Evolutionary conservation across 768 basidiomycete species (phyloP).

Genomic region (Russula lepida): DNA sequence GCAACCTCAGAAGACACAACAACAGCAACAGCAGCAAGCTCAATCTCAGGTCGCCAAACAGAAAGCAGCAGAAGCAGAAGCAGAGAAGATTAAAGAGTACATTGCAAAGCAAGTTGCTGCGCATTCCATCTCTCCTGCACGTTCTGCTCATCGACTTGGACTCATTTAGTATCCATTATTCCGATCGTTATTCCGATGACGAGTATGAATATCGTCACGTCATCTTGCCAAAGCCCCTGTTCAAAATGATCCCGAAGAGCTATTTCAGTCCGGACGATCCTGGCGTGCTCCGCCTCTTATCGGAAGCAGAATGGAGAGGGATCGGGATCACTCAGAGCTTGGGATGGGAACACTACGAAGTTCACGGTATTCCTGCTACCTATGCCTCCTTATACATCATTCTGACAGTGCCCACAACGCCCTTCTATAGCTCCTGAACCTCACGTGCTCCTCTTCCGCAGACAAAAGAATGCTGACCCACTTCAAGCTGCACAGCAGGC

Average conservation of each 20-base stretch:
- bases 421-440: constrained; percentile 68
- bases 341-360: constrained; percentile 96
- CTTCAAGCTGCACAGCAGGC: constrained; percentile 20
- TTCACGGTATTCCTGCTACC: constrained; percentile 56
- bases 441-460: constrained; percentile 89
- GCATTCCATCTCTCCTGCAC: too few relatives aligned
- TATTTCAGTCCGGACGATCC: constrained; percentile 66
- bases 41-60: constrained; percentile 21
- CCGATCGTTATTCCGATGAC: constrained; percentile 88
- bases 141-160: constrained; percentile 2
- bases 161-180: constrained; percentile 68
- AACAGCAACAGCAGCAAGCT: constrained; percentile 18
- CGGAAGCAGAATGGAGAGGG: constrained; percentile 89
- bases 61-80: constrained; percentile 15
- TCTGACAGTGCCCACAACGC: not conserved
- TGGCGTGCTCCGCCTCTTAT: constrained; percentile 71
- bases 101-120: constrained; percentile 55
- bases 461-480: constrained; percentile 55
- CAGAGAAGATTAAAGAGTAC: constrained; percentile 51
- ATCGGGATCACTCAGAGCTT: constrained; percentile 95
- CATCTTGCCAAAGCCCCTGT: constrained; percentile 87
- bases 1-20: constrained; percentile 13
- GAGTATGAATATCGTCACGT: constrained; percentile 94
- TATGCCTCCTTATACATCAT: not conserved
- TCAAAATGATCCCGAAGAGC: constrained; percentile 87